A percentile compares a stretch with the other conserved stretches of the same genome.
Conservation (phyloP, 352 stramenopile species). For the Plasmopara viticola region DNA sequence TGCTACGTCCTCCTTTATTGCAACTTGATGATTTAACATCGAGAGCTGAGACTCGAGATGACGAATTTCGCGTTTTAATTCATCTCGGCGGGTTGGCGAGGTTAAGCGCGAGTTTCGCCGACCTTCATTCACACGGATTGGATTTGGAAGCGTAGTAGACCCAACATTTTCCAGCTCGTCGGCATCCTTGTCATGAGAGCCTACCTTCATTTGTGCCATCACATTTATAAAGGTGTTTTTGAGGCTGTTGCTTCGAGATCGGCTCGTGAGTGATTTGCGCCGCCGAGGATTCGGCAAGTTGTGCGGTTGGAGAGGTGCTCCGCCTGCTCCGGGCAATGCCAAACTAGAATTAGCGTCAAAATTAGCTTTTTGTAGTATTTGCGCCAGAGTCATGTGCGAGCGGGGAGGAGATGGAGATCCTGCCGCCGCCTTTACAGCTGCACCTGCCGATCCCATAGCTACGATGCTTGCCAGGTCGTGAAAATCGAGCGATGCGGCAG, state of each 20-base stretch:
- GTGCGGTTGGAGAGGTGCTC: constrained; percentile 6
- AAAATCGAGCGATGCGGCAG: constrained; percentile 39
- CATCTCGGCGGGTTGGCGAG: constrained; percentile 40
- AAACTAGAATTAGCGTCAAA: constrained; percentile 12
- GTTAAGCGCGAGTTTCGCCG: constrained; percentile 16
- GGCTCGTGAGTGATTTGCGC: constrained; percentile 50
- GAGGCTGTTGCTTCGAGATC: constrained; percentile 61
- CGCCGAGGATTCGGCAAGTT: constrained; percentile 40
- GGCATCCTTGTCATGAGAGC: constrained; percentile 28
- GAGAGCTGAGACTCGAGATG: constrained; percentile 53
- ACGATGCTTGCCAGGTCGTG: constrained; percentile 45
- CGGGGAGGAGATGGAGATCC: constrained; percentile 11
- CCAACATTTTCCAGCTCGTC: constrained; percentile 25
- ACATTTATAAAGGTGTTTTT: constrained; percentile 59
- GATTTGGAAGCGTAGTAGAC: constrained; percentile 28
- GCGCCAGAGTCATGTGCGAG: constrained; percentile 29
- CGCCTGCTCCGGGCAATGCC: constrained; percentile 3
- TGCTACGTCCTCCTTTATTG: constrained; percentile 50
- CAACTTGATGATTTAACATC: constrained; percentile 60
- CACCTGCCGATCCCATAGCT: constrained; percentile 25
- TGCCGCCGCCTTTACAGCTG: constrained; percentile 13
- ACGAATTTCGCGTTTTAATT: constrained; percentile 47
- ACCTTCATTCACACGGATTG: constrained; percentile 20
- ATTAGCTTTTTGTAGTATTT: constrained; percentile 29
- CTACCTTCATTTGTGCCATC: constrained; percentile 50